Evolutionary conservation across 2,329 filamentous ascomycete genomes (phyloP).

Genomic region (Sporothrix globosa): DNA sequence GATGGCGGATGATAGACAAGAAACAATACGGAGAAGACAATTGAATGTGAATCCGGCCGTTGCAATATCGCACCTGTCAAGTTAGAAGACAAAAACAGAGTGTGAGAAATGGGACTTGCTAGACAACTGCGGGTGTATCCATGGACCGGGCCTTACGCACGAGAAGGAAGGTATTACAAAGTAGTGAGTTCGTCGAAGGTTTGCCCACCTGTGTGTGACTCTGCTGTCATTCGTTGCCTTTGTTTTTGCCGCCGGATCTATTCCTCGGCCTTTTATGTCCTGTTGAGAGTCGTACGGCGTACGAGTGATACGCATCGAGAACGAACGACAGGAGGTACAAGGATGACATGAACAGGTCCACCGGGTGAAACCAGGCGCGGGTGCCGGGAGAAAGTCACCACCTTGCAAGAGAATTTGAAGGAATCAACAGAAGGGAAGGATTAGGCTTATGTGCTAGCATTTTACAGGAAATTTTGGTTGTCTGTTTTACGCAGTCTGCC

Average conservation of each 20-base stretch:
- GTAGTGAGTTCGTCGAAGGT: no score
- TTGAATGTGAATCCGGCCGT: slow-evolving; percentile 9
- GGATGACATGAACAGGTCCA: neutral
- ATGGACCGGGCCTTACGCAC: slow-evolving; percentile 30
- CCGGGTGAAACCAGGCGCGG: no score
- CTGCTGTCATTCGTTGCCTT: slow-evolving; percentile 30
- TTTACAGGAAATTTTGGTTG: no score
- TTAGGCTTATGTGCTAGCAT: no score
- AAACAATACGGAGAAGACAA: neutral
- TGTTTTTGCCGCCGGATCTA: neutral
- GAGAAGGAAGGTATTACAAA: neutral
- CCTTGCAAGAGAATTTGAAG: neutral
- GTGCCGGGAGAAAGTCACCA: neutral
- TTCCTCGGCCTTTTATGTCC: neutral
- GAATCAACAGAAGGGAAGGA: no score
- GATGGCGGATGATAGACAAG: neutral
- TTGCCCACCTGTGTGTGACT: slow-evolving; percentile 22
- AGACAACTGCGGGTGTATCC: neutral
- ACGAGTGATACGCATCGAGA: neutral
- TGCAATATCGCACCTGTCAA: slow-evolving; percentile 16
- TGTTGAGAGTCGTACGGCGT: neutral
- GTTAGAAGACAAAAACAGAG: neutral
- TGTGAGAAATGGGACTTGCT: neutral
- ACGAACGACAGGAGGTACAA: slow-evolving; percentile 9
- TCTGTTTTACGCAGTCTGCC: no score